Base-by-base conservation (phyloP, 306 rosid genomes). In the Gynostemma pentaphyllum region DNA sequence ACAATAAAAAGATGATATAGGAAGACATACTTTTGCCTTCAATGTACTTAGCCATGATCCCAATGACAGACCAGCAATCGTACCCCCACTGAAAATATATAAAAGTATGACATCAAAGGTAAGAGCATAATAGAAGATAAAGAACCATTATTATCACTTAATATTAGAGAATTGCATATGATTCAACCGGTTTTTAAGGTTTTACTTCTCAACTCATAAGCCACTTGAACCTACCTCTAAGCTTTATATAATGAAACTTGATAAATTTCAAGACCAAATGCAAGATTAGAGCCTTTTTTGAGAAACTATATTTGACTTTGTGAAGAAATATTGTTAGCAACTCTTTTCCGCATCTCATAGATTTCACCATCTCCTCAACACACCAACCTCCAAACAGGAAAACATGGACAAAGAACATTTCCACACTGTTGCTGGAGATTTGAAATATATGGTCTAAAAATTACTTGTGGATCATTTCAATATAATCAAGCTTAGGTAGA, bases 51-150 rank as follows among this genome's bases (percentile, higher is more conserved):
- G 69, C 68, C 78, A 74, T 26, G 95, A 92, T 60, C 87, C 98
- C 62, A 88, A 66, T 45, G 94, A 76, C 71, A 92, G 83, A 74
- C 98, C 98, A 69, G 95, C 90, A 79, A 84, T 63, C 77, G 96
- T 79, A 70, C 90, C 96, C 57, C 96, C 98, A 71, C 98, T 92
- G 81, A 13, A 72, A 70, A 65, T 69, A 41, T 65, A 64, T 22
- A 71, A 67, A 74, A 36, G 27, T 12, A 37, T 18, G 13, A 37
- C 47, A 59, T 59, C 47, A 59, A 59, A 36, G n/a, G 34, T 19
- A 16, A 19, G 18, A 56, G 24, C 18, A 55, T 29, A 29, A 16
- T 7, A 28, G 19, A 24, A 53, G 3, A 32, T 1, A 53, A 53
- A 27, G 4, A 54, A 28, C 2, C 0, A 1, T 28, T 54, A 19